Conservation (phyloP, 2,329 filamentous ascomycete genomes). For the Colletotrichum musae region DNA sequence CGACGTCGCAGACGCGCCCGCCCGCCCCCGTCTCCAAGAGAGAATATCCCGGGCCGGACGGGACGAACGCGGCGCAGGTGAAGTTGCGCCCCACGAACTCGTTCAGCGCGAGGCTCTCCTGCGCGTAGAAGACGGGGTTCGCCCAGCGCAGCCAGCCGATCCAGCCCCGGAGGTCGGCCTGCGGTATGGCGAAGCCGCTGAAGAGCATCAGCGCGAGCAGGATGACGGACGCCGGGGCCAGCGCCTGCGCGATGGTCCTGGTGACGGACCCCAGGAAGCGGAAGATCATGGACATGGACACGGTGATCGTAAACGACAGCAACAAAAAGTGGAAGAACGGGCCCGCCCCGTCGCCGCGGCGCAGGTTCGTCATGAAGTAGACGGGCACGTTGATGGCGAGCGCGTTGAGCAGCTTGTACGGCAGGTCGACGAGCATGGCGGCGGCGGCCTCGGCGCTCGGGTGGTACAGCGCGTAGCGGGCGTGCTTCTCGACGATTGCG, state of each 20-base stretch:
- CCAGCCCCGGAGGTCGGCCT: slow-evolving; percentile 54
- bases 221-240: slow-evolving; percentile 66
- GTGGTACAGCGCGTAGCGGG: slow-evolving; percentile 51
- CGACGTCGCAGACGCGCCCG: slow-evolving; percentile 59
- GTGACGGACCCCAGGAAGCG: slow-evolving; percentile 64
- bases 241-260: slow-evolving; percentile 65
- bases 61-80: slow-evolving; percentile 44
- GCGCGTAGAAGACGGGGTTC: slow-evolving; percentile 70
- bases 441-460: slow-evolving; percentile 43
- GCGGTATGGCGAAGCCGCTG: slow-evolving; percentile 65
- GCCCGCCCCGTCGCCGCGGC: slow-evolving; percentile 61
- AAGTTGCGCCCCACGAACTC: slow-evolving; percentile 70
- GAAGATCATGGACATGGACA: slow-evolving; percentile 66
- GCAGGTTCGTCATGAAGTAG: slow-evolving; percentile 76
- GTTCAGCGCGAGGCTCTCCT: slow-evolving; percentile 77
- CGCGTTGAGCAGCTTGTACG: slow-evolving; percentile 59
- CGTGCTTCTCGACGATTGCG: slow-evolving; percentile 47
- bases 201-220: slow-evolving; percentile 68
- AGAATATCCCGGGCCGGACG: slow-evolving; percentile 40
- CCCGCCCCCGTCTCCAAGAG: neutral
- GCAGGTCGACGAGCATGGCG: slow-evolving; percentile 27
- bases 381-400: slow-evolving; percentile 73
- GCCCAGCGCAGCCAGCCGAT: slow-evolving; percentile 70
- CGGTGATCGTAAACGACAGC: slow-evolving; percentile 62
- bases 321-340: slow-evolving; percentile 69